These are phyloP conservation scores for Lentinula edodes DNA, from an alignment of 768 basidiomycete genomes.

Conservation along the genomic window DNA sequence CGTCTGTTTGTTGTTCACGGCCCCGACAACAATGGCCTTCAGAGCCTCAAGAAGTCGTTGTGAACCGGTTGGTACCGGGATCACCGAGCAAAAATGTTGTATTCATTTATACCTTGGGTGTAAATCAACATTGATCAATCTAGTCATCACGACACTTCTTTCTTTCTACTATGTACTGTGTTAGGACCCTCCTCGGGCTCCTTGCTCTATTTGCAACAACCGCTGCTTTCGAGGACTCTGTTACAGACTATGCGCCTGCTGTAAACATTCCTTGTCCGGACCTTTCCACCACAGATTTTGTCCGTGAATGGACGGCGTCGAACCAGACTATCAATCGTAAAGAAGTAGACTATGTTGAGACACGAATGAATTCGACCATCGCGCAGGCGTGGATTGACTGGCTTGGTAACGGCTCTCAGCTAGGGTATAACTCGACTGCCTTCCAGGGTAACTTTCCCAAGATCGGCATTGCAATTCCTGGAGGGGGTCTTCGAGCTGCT, in stretches of 20 bases:
- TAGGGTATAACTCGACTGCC: slow-evolving; percentile 46
- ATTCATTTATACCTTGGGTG: not conserved
- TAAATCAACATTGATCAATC: not conserved
- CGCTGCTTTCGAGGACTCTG: slow-evolving; percentile 19
- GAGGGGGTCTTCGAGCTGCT: slow-evolving; percentile 66
- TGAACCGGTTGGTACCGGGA: not conserved
- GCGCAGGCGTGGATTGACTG: slow-evolving; percentile 52
- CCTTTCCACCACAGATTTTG: slow-evolving; percentile 36
- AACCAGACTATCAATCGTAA: slow-evolving; percentile 45
- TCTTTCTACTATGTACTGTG: not conserved
- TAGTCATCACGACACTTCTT: not conserved
- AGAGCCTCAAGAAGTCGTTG: not conserved
- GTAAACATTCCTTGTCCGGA: slow-evolving; percentile 47
- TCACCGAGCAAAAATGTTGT: not conserved
- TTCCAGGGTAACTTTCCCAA: slow-evolving; percentile 41
- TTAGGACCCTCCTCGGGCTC: slow-evolving; percentile 2
- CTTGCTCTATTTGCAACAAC: not conserved
- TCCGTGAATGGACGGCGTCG: slow-evolving; percentile 45
- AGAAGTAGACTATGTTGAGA: slow-evolving; percentile 42
- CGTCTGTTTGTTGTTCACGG: not conserved
- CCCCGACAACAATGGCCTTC: not conserved
- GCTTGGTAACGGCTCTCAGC: slow-evolving; percentile 46
- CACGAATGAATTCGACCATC: slow-evolving; percentile 34
- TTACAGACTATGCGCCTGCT: slow-evolving; percentile 49
- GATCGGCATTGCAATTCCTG: slow-evolving; percentile 62